phyloP scores from a whole-genome alignment of 352 stramenopile species.

The Pythium biforme region DNA sequence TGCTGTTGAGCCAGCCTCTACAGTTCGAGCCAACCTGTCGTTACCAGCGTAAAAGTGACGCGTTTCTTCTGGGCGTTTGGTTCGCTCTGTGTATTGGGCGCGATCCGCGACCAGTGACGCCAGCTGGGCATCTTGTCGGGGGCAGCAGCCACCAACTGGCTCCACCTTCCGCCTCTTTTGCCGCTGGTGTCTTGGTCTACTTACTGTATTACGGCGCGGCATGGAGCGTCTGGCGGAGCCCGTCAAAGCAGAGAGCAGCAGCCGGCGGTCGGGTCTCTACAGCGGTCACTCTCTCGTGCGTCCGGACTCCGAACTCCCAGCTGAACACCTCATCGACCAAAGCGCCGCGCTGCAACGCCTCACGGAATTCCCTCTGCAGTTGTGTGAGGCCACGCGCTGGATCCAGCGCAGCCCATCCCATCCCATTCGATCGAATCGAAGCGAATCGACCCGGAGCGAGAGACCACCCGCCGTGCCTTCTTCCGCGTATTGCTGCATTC shows the following conservation, averaged over 20 bases:
- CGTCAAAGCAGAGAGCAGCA: constrained; percentile 7
- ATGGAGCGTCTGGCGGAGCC: constrained; percentile 1
- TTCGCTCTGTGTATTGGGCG: not conserved
- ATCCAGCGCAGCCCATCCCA: not conserved
- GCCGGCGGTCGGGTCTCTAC: constrained; percentile 19
- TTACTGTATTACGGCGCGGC: too few relatives aligned
- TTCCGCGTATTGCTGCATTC: not conserved
- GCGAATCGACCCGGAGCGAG: not conserved
- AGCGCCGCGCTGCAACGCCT: not conserved
- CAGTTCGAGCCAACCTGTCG: not conserved
- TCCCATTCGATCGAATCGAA: not conserved
- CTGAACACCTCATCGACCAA: constrained; percentile 1
- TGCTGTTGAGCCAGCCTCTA: not conserved
- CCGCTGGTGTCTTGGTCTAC: not conserved
- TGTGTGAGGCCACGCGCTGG: not conserved
- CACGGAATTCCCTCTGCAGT: constrained; percentile 4
- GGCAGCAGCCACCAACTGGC: constrained; percentile 22
- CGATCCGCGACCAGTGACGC: not conserved
- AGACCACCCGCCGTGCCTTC: not conserved
- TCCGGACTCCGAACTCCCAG: not conserved
- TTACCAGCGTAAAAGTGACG: not conserved
- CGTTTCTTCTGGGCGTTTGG: not conserved
- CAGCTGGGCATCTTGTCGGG: constrained; percentile 3
- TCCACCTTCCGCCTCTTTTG: constrained; percentile 21
- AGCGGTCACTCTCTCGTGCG: constrained; percentile 12